Conservation (phyloP, 2,329 filamentous ascomycete species). For the Peltaster fructicola region DNA sequence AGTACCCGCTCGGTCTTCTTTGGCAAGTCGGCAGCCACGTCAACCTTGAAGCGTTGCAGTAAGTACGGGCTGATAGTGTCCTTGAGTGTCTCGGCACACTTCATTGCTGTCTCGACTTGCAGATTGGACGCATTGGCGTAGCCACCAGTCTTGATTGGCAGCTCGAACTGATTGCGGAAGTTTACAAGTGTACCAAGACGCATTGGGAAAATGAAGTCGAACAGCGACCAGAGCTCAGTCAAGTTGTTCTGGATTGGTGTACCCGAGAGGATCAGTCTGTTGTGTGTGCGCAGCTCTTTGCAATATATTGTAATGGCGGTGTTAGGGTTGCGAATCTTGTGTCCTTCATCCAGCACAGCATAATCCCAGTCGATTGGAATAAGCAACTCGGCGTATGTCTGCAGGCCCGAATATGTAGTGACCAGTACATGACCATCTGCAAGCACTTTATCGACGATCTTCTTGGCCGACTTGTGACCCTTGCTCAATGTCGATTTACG, state of each 20-base stretch:
- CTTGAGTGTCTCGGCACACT: slow-evolving; percentile 84
- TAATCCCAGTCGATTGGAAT: slow-evolving; percentile 81
- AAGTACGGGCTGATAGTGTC: slow-evolving; percentile 88
- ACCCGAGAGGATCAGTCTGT: slow-evolving; percentile 83
- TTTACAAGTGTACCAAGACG: slow-evolving; percentile 78
- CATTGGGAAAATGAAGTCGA: slow-evolving; percentile 97
- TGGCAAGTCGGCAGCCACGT: slow-evolving; percentile 83
- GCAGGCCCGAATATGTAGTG: slow-evolving; percentile 90
- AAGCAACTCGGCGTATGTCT: slow-evolving; percentile 71
- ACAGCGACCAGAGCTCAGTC: slow-evolving; percentile 86
- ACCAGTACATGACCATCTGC: slow-evolving; percentile 81
- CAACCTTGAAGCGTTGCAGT: slow-evolving; percentile 77
- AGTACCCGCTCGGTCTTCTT: slow-evolving; percentile 93
- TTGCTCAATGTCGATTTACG: slow-evolving; percentile 25
- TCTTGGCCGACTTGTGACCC: slow-evolving; percentile 52
- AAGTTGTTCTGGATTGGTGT: slow-evolving; percentile 98
- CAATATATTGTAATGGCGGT: slow-evolving; percentile 87
- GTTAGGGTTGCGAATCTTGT: slow-evolving; percentile 95
- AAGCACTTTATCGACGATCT: slow-evolving; percentile 66
- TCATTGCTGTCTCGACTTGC: slow-evolving; percentile 84
- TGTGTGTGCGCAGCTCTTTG: slow-evolving; percentile 80
- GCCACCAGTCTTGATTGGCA: slow-evolving; percentile 80
- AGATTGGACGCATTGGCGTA: slow-evolving; percentile 91
- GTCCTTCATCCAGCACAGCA: slow-evolving; percentile 86
- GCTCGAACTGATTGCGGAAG: slow-evolving; percentile 81